Conservation (phyloP, 1,284 basidiomycete species). For the Ceratobasidium sp. region DNA sequence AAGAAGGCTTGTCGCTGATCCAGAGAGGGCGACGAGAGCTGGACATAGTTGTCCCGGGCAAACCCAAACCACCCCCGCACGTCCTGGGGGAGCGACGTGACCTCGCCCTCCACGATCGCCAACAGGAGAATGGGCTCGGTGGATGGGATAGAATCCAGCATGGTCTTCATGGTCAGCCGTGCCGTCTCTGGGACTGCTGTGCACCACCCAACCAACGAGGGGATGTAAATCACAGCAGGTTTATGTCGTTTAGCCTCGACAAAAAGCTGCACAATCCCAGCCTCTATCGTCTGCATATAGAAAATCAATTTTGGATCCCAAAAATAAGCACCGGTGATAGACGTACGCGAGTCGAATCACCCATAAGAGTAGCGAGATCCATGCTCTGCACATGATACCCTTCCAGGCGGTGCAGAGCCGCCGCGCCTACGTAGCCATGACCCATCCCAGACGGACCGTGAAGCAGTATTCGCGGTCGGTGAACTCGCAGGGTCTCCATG, state of each 20-base stretch:
- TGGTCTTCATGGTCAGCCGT: conserved; percentile 84
- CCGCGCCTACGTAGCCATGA: conserved; percentile 89
- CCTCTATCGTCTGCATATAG: conserved; percentile 80
- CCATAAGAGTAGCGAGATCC: conserved; percentile 88
- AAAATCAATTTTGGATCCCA: neutral
- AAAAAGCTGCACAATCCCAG: conserved; percentile 95
- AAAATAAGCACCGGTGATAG: neutral
- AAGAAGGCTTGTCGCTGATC: conserved; percentile 84
- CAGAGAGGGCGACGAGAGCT: conserved; percentile 64
- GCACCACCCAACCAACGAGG: conserved; percentile 89
- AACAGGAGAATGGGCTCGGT: conserved; percentile 93
- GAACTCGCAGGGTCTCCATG: conserved; percentile 90
- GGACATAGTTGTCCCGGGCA: conserved; percentile 78
- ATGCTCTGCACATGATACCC: conserved; percentile 95
- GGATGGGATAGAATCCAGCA: conserved; percentile 90
- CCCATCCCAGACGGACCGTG: conserved; percentile 90
- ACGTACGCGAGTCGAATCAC: conserved; percentile 86
- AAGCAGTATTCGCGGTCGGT: conserved; percentile 89
- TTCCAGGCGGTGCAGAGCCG: conserved; percentile 92
- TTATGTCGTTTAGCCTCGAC: conserved; percentile 98
- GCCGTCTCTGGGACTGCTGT: conserved; percentile 85
- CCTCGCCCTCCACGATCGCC: conserved; percentile 84
- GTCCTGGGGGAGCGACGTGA: conserved; percentile 79
- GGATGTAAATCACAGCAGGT: conserved; percentile 95
- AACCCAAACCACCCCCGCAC: conserved; percentile 93